These are phyloP conservation scores for Chamaenerion angustifolium DNA, from an alignment of 345 rosid species.

Conservation along the genomic window DNA sequence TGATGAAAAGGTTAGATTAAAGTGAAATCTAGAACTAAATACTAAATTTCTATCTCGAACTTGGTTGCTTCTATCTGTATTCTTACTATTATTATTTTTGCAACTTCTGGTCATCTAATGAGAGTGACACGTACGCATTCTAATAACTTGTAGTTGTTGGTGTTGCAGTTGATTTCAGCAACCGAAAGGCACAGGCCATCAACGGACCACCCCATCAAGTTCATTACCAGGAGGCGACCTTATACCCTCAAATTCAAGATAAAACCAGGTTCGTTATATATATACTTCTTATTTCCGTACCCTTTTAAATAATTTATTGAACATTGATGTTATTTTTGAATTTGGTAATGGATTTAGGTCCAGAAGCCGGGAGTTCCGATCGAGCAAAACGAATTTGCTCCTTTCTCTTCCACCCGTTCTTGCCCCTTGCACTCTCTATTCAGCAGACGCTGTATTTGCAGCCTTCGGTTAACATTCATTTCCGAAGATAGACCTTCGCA, in stretches of 20 bases:
- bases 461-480: conserved; percentile 77
- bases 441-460: conserved; percentile 66
- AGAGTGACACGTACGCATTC: too few relatives aligned
- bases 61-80: too few relatives aligned
- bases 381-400: conserved; percentile 64
- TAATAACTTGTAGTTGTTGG: too few relatives aligned
- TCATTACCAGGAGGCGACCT: conserved; percentile 58
- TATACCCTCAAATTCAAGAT: conserved; percentile 63
- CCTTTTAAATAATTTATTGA: not conserved
- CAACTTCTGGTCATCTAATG: too few relatives aligned
- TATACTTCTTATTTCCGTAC: too few relatives aligned
- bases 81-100: too few relatives aligned
- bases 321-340: too few relatives aligned
- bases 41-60: too few relatives aligned
- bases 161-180: conserved; percentile 67
- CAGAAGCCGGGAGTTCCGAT: conserved; percentile 63
- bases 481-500: conserved; percentile 29
- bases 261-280: conserved; percentile 48
- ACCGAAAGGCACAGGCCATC: conserved; percentile 60
- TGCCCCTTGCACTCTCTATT: conserved; percentile 76
- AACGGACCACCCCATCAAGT: conserved; percentile 79
- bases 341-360: conserved; percentile 40
- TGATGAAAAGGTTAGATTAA: conserved; percentile 65
- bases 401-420: conserved; percentile 82
- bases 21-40: too few relatives aligned